These are phyloP conservation scores for Globisporangium radiosum DNA, from an alignment of 352 stramenopile species.

Conservation along the genomic window DNA sequence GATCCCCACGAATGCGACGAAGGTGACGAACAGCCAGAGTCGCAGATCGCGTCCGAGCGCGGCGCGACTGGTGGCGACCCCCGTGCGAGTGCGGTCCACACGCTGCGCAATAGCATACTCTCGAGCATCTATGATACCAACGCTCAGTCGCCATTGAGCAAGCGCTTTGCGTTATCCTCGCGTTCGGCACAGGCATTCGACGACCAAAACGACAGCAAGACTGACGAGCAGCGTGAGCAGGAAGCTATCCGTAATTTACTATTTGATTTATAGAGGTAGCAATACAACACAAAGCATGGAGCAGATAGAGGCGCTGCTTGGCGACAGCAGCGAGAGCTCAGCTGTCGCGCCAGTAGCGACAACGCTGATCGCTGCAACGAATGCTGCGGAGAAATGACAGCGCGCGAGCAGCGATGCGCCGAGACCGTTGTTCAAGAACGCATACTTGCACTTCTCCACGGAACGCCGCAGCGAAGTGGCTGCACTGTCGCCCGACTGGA, in stretches of 20 bases:
- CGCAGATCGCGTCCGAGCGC: neutral
- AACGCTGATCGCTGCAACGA: neutral
- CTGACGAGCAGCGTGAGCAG: conserved; percentile 47
- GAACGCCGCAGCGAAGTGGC: conserved; percentile 26
- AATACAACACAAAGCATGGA: neutral
- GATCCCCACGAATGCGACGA: no score
- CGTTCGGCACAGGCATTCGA: neutral
- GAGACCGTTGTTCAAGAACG: conserved; percentile 24
- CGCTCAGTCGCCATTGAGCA: neutral
- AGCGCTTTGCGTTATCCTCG: neutral
- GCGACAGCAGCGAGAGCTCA: neutral
- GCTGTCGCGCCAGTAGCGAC: neutral
- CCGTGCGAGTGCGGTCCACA: conserved; percentile 7
- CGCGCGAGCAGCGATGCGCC: conserved; percentile 8
- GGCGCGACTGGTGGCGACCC: neutral
- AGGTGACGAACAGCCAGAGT: neutral
- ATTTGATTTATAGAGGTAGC: conserved; percentile 17
- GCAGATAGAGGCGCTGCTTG: conserved; percentile 1
- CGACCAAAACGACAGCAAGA: conserved; percentile 20
- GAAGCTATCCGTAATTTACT: conserved; percentile 53
- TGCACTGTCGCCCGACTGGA: conserved; percentile 30
- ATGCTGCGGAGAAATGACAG: conserved; percentile 3
- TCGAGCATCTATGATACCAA: conserved; percentile 12
- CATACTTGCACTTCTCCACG: conserved; percentile 48
- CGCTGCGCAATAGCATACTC: conserved; percentile 14